A percentile compares a stretch with the other conserved stretches of the same genome.
phyloP scores from a whole-genome alignment of 441 rosid genomes.

The Croton setiger region DNA sequence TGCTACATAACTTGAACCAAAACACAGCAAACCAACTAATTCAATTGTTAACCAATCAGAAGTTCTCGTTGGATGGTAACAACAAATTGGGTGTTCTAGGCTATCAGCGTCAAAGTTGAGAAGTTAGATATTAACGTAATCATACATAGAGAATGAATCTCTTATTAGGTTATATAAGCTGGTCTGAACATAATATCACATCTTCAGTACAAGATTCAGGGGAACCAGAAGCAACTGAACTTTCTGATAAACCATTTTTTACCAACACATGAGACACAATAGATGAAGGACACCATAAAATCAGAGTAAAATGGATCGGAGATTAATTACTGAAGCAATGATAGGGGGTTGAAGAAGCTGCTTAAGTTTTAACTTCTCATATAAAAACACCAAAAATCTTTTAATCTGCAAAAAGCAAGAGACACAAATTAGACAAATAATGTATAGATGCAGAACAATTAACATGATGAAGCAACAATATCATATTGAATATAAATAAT shows the following conservation, averaged over 20 bases:
- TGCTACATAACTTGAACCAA: not conserved
- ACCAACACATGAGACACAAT: no score
- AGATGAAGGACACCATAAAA: no score
- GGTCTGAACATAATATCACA: not conserved
- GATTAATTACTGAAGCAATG: constrained; percentile 77
- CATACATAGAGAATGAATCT: not conserved
- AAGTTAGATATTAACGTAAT: not conserved
- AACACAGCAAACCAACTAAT: not conserved
- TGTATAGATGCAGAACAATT: not conserved
- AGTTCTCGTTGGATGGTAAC: not conserved
- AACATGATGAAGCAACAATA: constrained; percentile 13
- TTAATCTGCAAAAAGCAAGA: constrained; percentile 43
- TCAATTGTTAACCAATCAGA: not conserved
- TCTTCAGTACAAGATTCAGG: not conserved
- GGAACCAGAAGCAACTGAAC: not conserved
- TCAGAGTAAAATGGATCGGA: not conserved
- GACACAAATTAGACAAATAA: not conserved
- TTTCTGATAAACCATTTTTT: not conserved
- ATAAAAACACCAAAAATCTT: constrained; percentile 44
- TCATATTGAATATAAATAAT: not conserved
- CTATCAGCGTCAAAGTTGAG: not conserved
- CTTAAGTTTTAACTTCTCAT: constrained; percentile 37
- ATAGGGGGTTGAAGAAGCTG: constrained; percentile 95
- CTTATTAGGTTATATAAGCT: not conserved
- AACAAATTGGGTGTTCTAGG: not conserved